Percentiles rank a stretch among this genome's conserved stretches.
Evolutionary conservation across 495 filamentous ascomycete genomes (phyloP).

Genomic region (Trichoderma gamsii): DNA sequence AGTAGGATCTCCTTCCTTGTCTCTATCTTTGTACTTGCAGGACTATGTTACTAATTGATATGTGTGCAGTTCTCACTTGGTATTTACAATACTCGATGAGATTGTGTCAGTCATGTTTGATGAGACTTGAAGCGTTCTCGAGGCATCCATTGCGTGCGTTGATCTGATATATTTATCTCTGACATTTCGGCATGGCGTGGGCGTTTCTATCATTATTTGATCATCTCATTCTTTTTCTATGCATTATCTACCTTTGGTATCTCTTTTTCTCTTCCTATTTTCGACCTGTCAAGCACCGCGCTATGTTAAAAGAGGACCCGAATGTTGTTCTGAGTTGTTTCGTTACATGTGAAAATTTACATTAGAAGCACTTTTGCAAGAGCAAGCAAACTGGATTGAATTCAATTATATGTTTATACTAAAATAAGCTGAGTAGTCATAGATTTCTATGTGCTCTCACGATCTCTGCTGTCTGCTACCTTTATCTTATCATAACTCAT

Average conservation of each 20-base stretch:
- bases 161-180: background rate
- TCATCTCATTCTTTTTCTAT: background rate
- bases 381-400: too few species aligned
- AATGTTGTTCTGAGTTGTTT: too few species aligned
- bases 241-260: background rate
- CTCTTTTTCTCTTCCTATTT: background rate
- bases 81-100: slow-evolving; percentile 75
- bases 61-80: slow-evolving; percentile 59
- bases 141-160: background rate
- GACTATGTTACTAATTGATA: background rate
- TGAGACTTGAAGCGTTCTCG: slow-evolving; percentile 22
- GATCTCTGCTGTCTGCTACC: too few species aligned
- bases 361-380: too few species aligned
- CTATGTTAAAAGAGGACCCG: too few species aligned
- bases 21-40: background rate
- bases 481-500: too few species aligned
- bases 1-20: slow-evolving; percentile 40
- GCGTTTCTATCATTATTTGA: background rate
- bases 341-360: too few species aligned
- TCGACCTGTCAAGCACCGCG: background rate
- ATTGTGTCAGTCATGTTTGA: slow-evolving; percentile 67
- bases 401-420: too few species aligned
- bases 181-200: slow-evolving; percentile 7
- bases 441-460: too few species aligned
- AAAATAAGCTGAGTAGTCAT: too few species aligned